A percentile compares a stretch with the other conserved stretches of the same genome.
These are phyloP conservation scores for Coniophora puteana DNA, from an alignment of 1,284 basidiomycete species.

Conservation along the genomic window DNA sequence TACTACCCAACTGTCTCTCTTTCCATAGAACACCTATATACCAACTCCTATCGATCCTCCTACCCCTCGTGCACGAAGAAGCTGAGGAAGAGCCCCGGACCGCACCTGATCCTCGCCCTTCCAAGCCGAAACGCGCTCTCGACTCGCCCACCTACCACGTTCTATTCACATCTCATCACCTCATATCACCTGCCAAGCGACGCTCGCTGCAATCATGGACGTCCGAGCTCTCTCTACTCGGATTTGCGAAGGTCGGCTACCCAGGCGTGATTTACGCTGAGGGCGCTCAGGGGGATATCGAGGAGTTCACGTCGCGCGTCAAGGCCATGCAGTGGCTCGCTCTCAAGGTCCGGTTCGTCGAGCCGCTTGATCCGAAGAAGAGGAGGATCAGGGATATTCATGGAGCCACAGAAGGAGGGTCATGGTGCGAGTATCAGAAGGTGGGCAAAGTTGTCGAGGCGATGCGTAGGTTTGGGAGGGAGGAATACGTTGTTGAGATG, in stretches of 20 bases:
- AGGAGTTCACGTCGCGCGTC: conserved; percentile 63
- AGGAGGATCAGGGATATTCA: neutral
- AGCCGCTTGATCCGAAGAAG: conserved; percentile 28
- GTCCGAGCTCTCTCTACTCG: conserved; percentile 49
- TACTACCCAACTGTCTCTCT: neutral
- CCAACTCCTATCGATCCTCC: conserved; percentile 52
- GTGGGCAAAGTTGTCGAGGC: conserved; percentile 67
- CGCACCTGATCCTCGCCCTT: neutral
- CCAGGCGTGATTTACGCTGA: conserved; percentile 72
- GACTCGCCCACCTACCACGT: conserved; percentile 42
- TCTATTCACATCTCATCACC: conserved; percentile 71
- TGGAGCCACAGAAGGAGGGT: conserved; percentile 2
- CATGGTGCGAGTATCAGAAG: conserved; percentile 63
- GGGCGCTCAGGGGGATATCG: conserved; percentile 47
- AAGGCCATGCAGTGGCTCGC: conserved; percentile 80
- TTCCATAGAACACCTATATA: conserved; percentile 54
- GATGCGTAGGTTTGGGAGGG: conserved; percentile 55
- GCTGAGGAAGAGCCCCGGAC: conserved; percentile 9
- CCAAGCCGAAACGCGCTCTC: neutral
- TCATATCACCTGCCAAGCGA: conserved; percentile 66
- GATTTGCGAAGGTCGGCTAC: conserved; percentile 73
- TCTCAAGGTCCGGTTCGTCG: conserved; percentile 58
- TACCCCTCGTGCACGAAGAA: conserved; percentile 51
- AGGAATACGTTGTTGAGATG: conserved; percentile 56
- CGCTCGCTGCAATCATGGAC: conserved; percentile 60